Conservation (phyloP, 2,329 filamentous ascomycete species). For the Ophidiomyces ophidiicola region DNA sequence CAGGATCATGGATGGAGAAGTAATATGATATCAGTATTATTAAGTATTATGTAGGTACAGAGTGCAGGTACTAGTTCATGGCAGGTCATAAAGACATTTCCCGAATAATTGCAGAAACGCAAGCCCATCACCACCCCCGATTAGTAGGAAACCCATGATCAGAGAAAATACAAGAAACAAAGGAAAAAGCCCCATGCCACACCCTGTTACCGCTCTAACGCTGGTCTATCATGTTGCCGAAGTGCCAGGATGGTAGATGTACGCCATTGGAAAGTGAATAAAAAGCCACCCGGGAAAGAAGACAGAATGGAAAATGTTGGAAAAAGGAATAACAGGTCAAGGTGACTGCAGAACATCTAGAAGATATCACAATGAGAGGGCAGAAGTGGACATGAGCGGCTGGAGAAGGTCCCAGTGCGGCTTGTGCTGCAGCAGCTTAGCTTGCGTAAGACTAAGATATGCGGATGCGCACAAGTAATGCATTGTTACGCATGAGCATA, state of each 20-base stretch:
- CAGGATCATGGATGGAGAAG: no score
- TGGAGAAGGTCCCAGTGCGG: no score
- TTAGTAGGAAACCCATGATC: constrained; percentile 4
- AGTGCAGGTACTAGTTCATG: constrained; percentile 6
- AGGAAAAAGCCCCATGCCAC: constrained; percentile 7
- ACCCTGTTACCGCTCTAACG: constrained; percentile 14
- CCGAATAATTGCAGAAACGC: constrained; percentile 1
- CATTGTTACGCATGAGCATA: constrained; percentile 4
- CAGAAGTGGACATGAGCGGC: background rate
- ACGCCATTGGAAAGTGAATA: constrained; percentile 6
- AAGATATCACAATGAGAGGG: background rate
- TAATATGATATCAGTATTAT: constrained; percentile 1
- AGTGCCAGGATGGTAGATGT: constrained; percentile 10
- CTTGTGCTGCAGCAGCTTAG: constrained; percentile 4
- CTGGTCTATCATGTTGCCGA: constrained; percentile 14
- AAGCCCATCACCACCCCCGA: background rate
- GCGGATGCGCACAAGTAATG: constrained; percentile 5
- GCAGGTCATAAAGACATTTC: constrained; percentile 6
- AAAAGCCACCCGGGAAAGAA: constrained; percentile 8
- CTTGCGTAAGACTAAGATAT: constrained; percentile 1
- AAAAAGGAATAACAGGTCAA: constrained; percentile 7
- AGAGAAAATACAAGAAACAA: background rate
- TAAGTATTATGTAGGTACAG: constrained; percentile 2
- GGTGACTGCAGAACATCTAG: constrained; percentile 2
- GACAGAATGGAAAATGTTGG: constrained; percentile 4